Base-by-base conservation (phyloP, 2,329 filamentous ascomycete genomes). In the Pezicula carpinea region DNA sequence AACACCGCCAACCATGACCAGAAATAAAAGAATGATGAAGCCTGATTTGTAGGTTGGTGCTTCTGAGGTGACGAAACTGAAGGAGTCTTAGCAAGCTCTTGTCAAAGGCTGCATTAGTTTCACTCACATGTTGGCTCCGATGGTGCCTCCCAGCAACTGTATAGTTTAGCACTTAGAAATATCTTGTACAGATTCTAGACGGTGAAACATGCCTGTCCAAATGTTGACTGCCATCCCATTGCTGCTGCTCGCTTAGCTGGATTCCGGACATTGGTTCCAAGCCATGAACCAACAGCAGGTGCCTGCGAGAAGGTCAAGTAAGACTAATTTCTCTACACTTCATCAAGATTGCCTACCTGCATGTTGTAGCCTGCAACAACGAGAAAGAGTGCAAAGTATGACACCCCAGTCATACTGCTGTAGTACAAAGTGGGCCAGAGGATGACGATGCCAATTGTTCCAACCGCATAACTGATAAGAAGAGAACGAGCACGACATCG, bases 331-430 rank as follows among this genome's bases (percentile, higher is more conserved):
- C 26, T 29, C 3, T 10, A n/a, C 6, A 39, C 31, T 18, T 19
- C 82, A 53, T 95, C 87, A 0, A 87, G 93, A 62, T 93, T 91
- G 11, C 87, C 70, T 48, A 95, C 87, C 59, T 81, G 83, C 0
- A 89, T 89, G 59, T 95, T 95, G 56, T 95, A 93, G 1, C 89
- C 89, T 51, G 90, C 72, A 0, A 90, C 89, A 0, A 85, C 89
- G 0, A 95, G 72, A 65, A 93, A 96, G 0, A 81, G 85, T 0
- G 85, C 89, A 0, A 82, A 86, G 63, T 96, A 96, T 59, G 89
- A 83, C 0, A 90, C 81, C 0, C 73, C 75, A 0, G 89, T 15
- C 6, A 48, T 31, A 21, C 39, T 44, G 5, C 26, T 22, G 29
- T 48, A 40, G 22, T 44, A 48, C n/a, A 48, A 38, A 18, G 39